Evolutionary conservation across 1,284 basidiomycete species (phyloP).

Genomic region (Cutaneotrichosporon sp.): DNA sequence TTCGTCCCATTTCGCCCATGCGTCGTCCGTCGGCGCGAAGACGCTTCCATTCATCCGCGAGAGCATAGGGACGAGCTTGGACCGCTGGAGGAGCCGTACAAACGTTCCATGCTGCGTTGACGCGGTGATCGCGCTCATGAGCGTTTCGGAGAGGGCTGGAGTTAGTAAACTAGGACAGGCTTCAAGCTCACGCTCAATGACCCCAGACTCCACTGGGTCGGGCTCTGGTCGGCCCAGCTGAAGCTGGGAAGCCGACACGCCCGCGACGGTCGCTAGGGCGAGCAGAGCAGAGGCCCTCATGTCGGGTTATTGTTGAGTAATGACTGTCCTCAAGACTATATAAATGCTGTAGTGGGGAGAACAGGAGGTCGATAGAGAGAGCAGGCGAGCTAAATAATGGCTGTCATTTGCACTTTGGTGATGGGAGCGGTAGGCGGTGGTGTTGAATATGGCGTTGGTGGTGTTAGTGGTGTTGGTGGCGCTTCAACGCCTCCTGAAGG

Average conservation of each 20-base stretch:
- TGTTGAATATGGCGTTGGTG: too few relatives aligned
- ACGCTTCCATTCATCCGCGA: constrained; percentile 79
- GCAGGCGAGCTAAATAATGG: too few relatives aligned
- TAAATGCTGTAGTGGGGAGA: too few relatives aligned
- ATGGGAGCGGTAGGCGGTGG: too few relatives aligned
- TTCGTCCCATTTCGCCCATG: constrained; percentile 55
- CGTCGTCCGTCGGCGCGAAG: constrained; percentile 93
- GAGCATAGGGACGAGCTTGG: constrained; percentile 84
- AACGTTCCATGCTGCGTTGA: constrained; percentile 77
- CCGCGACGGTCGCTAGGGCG: neutral
- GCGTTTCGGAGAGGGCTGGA: constrained; percentile 31
- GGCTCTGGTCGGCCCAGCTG: neutral
- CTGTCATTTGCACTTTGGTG: too few relatives aligned
- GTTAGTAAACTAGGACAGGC: neutral
- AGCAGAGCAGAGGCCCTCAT: neutral
- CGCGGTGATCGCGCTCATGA: constrained; percentile 70
- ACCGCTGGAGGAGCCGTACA: constrained; percentile 72
- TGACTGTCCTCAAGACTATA: too few relatives aligned
- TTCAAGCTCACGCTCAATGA: neutral
- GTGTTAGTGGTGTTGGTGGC: too few relatives aligned
- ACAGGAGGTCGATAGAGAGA: too few relatives aligned
- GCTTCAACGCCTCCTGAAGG: too few relatives aligned
- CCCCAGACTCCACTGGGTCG: neutral
- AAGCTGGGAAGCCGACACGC: neutral
- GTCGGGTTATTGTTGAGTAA: too few relatives aligned